Evolutionary conservation across 2,329 filamentous ascomycete genomes (phyloP).

Genomic region (Ceratocystis ficicola): DNA sequence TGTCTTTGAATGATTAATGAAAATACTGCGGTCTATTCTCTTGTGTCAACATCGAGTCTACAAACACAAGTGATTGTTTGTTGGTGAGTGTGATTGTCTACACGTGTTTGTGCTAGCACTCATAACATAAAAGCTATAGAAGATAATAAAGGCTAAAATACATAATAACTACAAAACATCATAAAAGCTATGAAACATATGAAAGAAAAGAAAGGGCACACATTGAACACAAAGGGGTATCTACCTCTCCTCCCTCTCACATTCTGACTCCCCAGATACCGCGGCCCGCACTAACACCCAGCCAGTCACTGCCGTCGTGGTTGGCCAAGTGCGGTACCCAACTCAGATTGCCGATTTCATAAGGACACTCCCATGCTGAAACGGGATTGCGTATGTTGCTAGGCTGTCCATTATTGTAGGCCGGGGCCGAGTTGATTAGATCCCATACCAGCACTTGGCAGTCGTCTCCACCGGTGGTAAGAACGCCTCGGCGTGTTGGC

Average conservation of each 20-base stretch:
- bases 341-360: constrained; percentile 72
- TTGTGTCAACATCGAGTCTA: no score
- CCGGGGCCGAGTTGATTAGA: constrained; percentile 52
- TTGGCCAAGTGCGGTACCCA: constrained; percentile 66
- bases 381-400: constrained; percentile 56
- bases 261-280: constrained; percentile 64
- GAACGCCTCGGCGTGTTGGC: constrained; percentile 68
- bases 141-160: constrained; percentile 1
- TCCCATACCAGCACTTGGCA: constrained; percentile 90
- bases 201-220: constrained; percentile 3
- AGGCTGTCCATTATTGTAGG: constrained; percentile 41
- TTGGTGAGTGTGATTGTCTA: no score
- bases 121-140: constrained; percentile 7
- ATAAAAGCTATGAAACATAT: constrained; percentile 13
- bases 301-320: constrained; percentile 64
- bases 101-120: neutral
- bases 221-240: neutral
- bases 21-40: no score
- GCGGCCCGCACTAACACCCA: constrained; percentile 68
- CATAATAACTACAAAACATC: neutral
- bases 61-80: no score
- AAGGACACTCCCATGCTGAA: constrained; percentile 73
- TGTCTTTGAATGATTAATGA: no score
- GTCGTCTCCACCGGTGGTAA: constrained; percentile 87
- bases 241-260: neutral